Evolutionary conservation across 805 yeast species (phyloP).

Genomic region (Pichia kluyveri): DNA sequence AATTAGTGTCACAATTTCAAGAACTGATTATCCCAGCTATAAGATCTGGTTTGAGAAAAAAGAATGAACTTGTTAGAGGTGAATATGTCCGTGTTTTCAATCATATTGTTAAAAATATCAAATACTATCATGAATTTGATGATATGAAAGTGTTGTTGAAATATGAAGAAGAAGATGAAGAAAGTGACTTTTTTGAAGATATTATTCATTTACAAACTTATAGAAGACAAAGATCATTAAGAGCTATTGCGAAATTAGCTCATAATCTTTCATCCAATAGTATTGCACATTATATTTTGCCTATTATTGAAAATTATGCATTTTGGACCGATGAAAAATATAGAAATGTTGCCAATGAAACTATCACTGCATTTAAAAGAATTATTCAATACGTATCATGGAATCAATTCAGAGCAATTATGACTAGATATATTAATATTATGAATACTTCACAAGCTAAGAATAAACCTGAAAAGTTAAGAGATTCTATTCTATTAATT

Average conservation of each 20-base stretch:
- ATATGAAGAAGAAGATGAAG: slow-evolving; percentile 65
- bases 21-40: slow-evolving; percentile 54
- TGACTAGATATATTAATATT: slow-evolving; percentile 50
- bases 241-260: slow-evolving; percentile 42
- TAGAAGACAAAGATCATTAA: slow-evolving; percentile 78
- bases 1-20: slow-evolving; percentile 35
- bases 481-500: slow-evolving; percentile 50
- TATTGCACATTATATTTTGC: slow-evolving; percentile 73
- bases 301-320: slow-evolving; percentile 77
- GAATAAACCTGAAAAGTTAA: slow-evolving; percentile 34
- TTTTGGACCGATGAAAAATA: slow-evolving; percentile 47
- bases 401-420: slow-evolving; percentile 72
- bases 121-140: slow-evolving; percentile 37
- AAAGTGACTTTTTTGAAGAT: slow-evolving; percentile 54
- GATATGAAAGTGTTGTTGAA: slow-evolving; percentile 59
- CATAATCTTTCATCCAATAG: slow-evolving; percentile 43
- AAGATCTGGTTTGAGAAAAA: slow-evolving; percentile 55
- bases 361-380: slow-evolving; percentile 51
- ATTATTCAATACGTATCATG: slow-evolving; percentile 55
- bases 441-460: slow-evolving; percentile 15
- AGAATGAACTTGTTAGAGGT: slow-evolving; percentile 52
- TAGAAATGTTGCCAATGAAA: slow-evolving; percentile 55
- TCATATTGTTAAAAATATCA: slow-evolving; percentile 45
- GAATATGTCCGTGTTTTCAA: slow-evolving; percentile 63
- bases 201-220: slow-evolving; percentile 77